Evolutionary conservation across 257 asterid genomes (phyloP).

Genomic region (Solanum ossicruentum): DNA sequence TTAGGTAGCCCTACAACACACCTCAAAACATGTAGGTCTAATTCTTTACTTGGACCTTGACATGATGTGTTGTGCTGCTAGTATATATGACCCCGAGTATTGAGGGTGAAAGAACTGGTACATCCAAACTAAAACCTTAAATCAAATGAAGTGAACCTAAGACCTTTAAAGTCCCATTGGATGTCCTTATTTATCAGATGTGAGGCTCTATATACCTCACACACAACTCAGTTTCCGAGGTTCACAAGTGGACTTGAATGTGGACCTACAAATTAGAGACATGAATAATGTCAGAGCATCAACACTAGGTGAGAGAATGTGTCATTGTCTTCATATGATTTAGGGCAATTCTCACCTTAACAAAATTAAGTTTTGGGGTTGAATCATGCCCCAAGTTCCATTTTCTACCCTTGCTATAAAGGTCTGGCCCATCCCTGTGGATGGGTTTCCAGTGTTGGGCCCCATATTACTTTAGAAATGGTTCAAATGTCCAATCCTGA

Average conservation of each 20-base stretch:
- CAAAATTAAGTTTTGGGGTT: neutral
- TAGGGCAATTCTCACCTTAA: neutral
- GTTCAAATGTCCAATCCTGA: neutral
- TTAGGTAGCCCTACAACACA: neutral
- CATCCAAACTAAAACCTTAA: neutral
- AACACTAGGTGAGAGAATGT: neutral
- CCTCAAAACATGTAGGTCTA: neutral
- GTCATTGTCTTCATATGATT: neutral
- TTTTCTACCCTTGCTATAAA: neutral
- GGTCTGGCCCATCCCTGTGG: neutral
- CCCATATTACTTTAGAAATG: neutral
- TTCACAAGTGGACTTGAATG: neutral
- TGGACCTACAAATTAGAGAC: neutral
- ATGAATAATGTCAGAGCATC: neutral
- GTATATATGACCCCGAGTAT: neutral
- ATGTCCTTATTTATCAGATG: neutral
- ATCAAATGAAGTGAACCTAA: neutral
- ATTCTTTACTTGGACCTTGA: neutral
- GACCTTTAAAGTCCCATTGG: neutral
- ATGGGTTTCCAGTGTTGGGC: neutral
- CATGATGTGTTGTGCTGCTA: neutral
- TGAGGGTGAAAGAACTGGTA: neutral
- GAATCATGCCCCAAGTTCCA: neutral
- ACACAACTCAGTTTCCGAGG: neutral
- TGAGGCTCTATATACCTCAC: neutral